Evolutionary conservation across 768 basidiomycete genomes (phyloP).

Genomic region (Asterophora parasitica): DNA sequence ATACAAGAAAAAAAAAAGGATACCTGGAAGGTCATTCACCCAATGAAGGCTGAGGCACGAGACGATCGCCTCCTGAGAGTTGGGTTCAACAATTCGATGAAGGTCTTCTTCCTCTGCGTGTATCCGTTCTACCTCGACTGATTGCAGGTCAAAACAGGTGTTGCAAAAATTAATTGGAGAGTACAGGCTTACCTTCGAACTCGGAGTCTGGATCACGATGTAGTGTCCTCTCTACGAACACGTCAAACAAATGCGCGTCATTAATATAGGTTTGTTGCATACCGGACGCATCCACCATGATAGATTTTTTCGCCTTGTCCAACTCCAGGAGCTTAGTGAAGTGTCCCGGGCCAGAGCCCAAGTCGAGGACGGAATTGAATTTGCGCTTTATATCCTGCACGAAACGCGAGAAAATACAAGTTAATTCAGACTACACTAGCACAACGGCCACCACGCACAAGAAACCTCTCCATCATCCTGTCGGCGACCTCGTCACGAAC

Average conservation of each 20-base stretch:
- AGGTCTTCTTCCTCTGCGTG: conserved; percentile 84
- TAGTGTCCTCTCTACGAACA: conserved; percentile 54
- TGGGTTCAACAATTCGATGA: conserved; percentile 54
- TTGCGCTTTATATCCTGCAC: conserved; percentile 85
- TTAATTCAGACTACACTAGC: background rate
- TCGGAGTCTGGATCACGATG: conserved; percentile 72
- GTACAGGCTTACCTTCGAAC: conserved; percentile 63
- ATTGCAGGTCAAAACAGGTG: conserved; percentile 3
- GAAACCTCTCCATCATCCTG: conserved; percentile 82
- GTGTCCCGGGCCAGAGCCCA: conserved; percentile 90
- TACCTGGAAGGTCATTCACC: conserved; percentile 96
- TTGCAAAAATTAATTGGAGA: conserved; percentile 2
- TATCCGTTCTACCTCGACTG: conserved; percentile 76
- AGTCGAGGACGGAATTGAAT: conserved; percentile 76
- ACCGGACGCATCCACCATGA: conserved; percentile 90
- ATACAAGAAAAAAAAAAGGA: conserved; percentile 11
- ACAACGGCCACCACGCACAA: conserved; percentile 42
- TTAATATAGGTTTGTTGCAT: conserved; percentile 15
- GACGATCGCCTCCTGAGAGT: conserved; percentile 88
- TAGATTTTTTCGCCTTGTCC: conserved; percentile 61
- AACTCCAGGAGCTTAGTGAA: conserved; percentile 77
- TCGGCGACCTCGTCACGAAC: conserved; percentile 88
- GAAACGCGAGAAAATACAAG: conserved; percentile 2
- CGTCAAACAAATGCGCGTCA: background rate
- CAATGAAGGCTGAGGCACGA: conserved; percentile 93